phyloP scores from a whole-genome alignment of 768 basidiomycete genomes.

The Boletus pseudo-olivaceus region DNA sequence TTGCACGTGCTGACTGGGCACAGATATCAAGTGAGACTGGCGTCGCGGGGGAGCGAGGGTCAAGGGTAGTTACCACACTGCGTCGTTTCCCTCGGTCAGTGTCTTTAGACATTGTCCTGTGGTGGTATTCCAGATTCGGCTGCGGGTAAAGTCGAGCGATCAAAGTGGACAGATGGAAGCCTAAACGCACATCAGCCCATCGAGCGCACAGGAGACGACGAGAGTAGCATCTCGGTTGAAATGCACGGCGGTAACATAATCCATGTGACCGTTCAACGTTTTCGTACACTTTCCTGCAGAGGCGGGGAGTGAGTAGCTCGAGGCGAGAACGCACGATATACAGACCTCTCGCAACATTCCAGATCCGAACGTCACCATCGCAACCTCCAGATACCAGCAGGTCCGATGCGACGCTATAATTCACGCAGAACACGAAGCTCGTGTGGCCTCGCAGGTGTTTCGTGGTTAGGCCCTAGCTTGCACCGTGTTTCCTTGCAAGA shows the following conservation, averaged over 20 bases:
- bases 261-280: slow-evolving; percentile 87
- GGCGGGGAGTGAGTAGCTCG: no score
- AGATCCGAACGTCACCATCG: slow-evolving; percentile 90
- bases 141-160: slow-evolving; percentile 30
- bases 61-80: slow-evolving; percentile 57
- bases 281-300: slow-evolving; percentile 74
- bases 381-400: slow-evolving; percentile 89
- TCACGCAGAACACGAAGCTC: slow-evolving; percentile 87
- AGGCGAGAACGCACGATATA: background rate
- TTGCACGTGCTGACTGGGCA: slow-evolving; percentile 74
- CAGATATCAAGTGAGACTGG: background rate
- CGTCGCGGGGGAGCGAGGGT: no score
- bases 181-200: slow-evolving; percentile 82
- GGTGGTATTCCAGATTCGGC: slow-evolving; percentile 93
- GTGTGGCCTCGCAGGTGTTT: slow-evolving; percentile 79
- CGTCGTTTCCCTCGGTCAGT: slow-evolving; percentile 83
- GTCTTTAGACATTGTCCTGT: slow-evolving; percentile 97
- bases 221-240: slow-evolving; percentile 91
- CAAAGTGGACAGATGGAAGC: background rate
- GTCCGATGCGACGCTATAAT: slow-evolving; percentile 85
- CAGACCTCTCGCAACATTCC: slow-evolving; percentile 81
- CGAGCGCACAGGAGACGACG: slow-evolving; percentile 87
- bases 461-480: slow-evolving; percentile 58
- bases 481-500: background rate
- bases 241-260: slow-evolving; percentile 92